Base-by-base conservation (phyloP, 2,329 filamentous ascomycete species). In the Scedosporium minutisporum region DNA sequence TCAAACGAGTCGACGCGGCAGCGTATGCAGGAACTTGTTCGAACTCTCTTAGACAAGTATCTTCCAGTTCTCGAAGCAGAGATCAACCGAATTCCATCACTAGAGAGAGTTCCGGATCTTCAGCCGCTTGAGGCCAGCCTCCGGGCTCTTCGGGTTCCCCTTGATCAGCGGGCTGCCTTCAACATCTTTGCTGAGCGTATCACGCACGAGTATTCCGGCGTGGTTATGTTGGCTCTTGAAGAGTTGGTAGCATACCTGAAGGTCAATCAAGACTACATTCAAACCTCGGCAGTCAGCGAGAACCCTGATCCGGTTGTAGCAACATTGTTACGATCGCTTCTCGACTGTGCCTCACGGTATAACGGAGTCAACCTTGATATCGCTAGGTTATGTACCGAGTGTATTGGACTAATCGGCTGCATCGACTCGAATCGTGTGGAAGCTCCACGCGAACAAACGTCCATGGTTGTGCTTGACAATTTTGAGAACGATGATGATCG, bases 351-450 rank as follows among this genome's bases (percentile, higher is more conserved):
- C 59, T 85, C 92, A 62, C 91, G 88, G 66, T 95, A 95, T 73
- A 90, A 87, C 66, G 83, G 85, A 60, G 80, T 82, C 12, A 83
- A 89, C 51, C 73, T 79, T 6, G 84, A 86, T 12, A 89, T 97
- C 62, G 82, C 87, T 60, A 79, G 84, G 18, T 78, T 96, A 2
- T 91, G 90, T 65, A 89, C 91, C 14, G 86, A 89, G 69, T 95
- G 91, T 66, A 80, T 99, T 46, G 96, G 96, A 0, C 81, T 96
- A 21, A 86, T 99, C 61, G 95, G 96, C 6, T 96, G 93, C 66
- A 77, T 99, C 23, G 96, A 99, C 72, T 88, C 93, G 1, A 96
- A 96, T 69, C 86, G 90, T 64, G 85, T 97, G 1, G 95, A 99
- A 69, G 85, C 86, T 0, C 82, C 89, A 10, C 84, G 90, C 63